These are phyloP conservation scores for Komagataella phaffii DNA, from an alignment of 805 yeast genomes.

Conservation along the genomic window DNA sequence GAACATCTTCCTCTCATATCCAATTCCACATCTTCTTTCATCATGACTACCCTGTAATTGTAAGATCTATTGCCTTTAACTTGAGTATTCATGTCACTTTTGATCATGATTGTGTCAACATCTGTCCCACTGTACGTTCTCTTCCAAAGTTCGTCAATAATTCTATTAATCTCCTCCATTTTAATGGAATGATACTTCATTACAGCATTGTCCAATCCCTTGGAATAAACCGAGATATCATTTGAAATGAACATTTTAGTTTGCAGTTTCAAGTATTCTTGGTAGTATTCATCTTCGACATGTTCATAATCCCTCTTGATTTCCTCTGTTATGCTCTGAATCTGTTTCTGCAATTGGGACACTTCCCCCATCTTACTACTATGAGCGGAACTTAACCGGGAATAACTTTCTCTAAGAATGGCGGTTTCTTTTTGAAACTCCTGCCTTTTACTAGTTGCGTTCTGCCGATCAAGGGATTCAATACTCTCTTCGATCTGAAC, in stretches of 20 bases:
- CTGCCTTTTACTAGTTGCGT: conserved; percentile 49
- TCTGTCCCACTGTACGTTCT: conserved; percentile 91
- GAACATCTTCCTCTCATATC: conserved; percentile 98
- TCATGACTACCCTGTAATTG: conserved; percentile 92
- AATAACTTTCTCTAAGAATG: conserved; percentile 32
- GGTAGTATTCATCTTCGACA: conserved; percentile 47
- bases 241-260: conserved; percentile 65
- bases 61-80: conserved; percentile 46
- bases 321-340: conserved; percentile 40
- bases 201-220: conserved; percentile 83
- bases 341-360: conserved; percentile 68
- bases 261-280: conserved; percentile 65
- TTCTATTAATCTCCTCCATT: conserved; percentile 85
- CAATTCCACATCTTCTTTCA: conserved; percentile 77
- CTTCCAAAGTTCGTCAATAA: conserved; percentile 87
- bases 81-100: conserved; percentile 54
- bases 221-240: conserved; percentile 70
- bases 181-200: conserved; percentile 85
- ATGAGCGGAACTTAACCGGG: conserved; percentile 44
- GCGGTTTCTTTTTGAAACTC: conserved; percentile 47
- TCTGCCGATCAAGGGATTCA: conserved; percentile 29
- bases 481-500: conserved; percentile 24
- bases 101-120: conserved; percentile 78
- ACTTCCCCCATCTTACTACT: conserved; percentile 80
- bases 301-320: conserved; percentile 57